A percentile compares a stretch with the other conserved stretches of the same genome.
Conservation (phyloP, 805 yeast species). For the Yamadazyma ubonensis region DNA sequence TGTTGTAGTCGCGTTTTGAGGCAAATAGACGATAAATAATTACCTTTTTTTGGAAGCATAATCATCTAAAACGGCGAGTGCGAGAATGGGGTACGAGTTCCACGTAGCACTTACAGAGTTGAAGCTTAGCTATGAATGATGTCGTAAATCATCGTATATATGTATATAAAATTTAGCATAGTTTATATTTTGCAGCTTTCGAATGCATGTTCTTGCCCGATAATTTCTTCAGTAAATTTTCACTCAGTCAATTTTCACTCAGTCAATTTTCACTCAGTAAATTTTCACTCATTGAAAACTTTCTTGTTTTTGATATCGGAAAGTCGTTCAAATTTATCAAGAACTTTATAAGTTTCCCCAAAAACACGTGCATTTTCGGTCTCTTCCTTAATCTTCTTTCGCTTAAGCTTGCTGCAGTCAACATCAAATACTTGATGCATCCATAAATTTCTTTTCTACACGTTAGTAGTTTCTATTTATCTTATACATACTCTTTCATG, state of each 20-base stretch:
- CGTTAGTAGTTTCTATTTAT: not conserved
- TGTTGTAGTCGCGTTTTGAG: slow-evolving; percentile 4
- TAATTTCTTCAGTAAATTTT: too few relatives aligned
- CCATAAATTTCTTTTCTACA: slow-evolving; percentile 2
- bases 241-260: too few relatives aligned
- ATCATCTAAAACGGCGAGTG: slow-evolving; percentile 3
- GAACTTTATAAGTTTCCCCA: not conserved
- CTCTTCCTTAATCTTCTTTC: slow-evolving; percentile 1
- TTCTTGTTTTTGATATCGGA: too few relatives aligned
- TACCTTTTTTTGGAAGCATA: slow-evolving; percentile 5
- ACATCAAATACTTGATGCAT: slow-evolving; percentile 4
- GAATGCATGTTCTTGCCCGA: too few relatives aligned
- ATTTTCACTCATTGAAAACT: not conserved
- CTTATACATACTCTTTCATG: slow-evolving; percentile 1
- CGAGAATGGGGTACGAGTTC: not conserved
- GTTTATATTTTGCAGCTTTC: too few relatives aligned
- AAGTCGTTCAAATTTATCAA: slow-evolving; percentile 2
- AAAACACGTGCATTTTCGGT: not conserved
- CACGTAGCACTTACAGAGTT: too few relatives aligned
- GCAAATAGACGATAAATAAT: slow-evolving; percentile 9
- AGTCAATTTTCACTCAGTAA: too few relatives aligned
- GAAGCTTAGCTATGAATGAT: too few relatives aligned
- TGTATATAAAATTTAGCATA: too few relatives aligned
- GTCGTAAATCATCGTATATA: too few relatives aligned
- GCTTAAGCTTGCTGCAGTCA: slow-evolving; percentile 1